A percentile compares a stretch with the other conserved stretches of the same genome.
Conservation (phyloP, 306 rosid genomes). For the Cicer judaicum region DNA sequence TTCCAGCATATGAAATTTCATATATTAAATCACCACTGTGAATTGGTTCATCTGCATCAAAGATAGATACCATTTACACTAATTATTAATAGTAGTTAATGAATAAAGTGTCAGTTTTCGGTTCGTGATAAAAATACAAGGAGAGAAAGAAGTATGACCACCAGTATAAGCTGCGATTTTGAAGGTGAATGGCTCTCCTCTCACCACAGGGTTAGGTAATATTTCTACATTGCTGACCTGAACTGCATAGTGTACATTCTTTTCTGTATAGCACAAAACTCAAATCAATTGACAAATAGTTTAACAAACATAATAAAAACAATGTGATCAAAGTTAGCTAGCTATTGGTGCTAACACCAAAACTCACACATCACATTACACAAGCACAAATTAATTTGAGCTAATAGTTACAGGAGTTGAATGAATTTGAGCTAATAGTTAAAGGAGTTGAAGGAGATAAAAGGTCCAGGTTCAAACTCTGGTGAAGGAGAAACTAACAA, state of each 20-base stretch:
- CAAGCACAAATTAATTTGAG: not conserved
- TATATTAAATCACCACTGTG: slow-evolving; percentile 67
- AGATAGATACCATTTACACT: slow-evolving; percentile 34
- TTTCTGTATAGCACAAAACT: slow-evolving; percentile 19
- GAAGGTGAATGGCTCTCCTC: slow-evolving; percentile 78
- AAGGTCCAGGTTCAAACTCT: no score
- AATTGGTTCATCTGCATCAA: slow-evolving; percentile 58
- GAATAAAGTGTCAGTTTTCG: not conserved
- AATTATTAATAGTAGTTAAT: not conserved
- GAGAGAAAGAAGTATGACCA: slow-evolving; percentile 39
- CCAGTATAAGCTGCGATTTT: slow-evolving; percentile 77
- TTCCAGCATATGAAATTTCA: slow-evolving; percentile 66
- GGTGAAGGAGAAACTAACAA: no score
- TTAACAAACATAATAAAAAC: not conserved
- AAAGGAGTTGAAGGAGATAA: no score
- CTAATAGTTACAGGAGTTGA: no score
- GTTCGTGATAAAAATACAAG: not conserved
- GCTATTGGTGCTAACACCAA: not conserved
- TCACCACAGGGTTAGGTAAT: slow-evolving; percentile 68
- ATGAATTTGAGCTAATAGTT: no score
- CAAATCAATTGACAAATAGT: slow-evolving; percentile 12
- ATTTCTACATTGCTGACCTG: slow-evolving; percentile 67
- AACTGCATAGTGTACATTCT: slow-evolving; percentile 59
- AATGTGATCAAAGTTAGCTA: not conserved
- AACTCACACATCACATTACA: not conserved